Percentiles rank a stretch among this genome's conserved stretches.
Conservation (phyloP, 257 asterid species). For the Cinchona pubescens region DNA sequence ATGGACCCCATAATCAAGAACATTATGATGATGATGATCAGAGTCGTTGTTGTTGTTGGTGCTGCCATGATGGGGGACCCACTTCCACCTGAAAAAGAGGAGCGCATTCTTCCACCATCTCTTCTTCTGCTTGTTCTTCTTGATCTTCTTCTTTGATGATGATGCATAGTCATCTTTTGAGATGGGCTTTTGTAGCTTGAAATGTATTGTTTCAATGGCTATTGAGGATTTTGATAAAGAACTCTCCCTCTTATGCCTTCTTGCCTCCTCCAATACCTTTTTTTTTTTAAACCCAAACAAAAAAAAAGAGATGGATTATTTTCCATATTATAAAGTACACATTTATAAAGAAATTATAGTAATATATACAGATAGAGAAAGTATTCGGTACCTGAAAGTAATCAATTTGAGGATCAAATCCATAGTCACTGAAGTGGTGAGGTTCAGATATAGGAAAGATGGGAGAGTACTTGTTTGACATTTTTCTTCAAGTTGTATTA, state of each 20-base stretch:
- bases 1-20: neutral
- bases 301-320: neutral
- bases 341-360: neutral
- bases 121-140: constrained; percentile 63
- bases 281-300: neutral
- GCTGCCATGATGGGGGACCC: constrained; percentile 10
- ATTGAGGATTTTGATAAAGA: neutral
- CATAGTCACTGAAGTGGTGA: constrained; percentile 72
- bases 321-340: neutral
- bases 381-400: constrained; percentile 55
- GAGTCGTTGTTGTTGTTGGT: too few relatives aligned
- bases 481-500: neutral
- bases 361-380: too few relatives aligned
- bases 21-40: neutral
- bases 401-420: constrained; percentile 74
- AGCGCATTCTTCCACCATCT: constrained; percentile 84
- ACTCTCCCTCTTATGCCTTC: constrained; percentile 36
- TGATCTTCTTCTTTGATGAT: constrained; percentile 13
- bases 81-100: constrained; percentile 43
- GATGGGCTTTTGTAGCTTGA: constrained; percentile 39
- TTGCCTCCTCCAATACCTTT: constrained; percentile 72
- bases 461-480: constrained; percentile 54
- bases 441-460: constrained; percentile 51
- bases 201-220: constrained; percentile 22
- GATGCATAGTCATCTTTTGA: constrained; percentile 34